Evolutionary conservation across 352 stramenopile genomes (phyloP), one percentile per base, ranked within the genome.

Genomic region (Aphanomyces cochlioides): DNA sequence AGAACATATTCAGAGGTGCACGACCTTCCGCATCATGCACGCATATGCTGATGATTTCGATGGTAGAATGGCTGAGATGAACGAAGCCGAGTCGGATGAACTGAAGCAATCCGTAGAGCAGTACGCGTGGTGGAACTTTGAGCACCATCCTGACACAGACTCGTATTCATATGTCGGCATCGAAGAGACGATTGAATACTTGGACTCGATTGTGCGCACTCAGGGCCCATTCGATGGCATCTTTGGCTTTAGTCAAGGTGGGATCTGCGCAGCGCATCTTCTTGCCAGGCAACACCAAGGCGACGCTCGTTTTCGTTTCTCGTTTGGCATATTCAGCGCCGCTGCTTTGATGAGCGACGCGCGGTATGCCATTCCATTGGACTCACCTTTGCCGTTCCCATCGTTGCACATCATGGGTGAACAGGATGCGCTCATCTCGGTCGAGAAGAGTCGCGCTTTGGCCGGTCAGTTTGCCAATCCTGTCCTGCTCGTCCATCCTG

Each of bases 201-300:
- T 95, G 5, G 79, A 74, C 7, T 72, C 74, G 21, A 83, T 93
- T 40, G 80, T 81, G 39, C 78, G 77, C 37, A 84, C 81, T 17
- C 83, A 93, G 43, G 86, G 86, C n/a, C 88, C 88, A 8, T 95
- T 95, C 60, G 81, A 94, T 47, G 88, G 88, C 19, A 79, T 95
- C 41, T 90, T 93, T 50, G 87, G 87, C 39, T 95, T 95, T 69
- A 93, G 85, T 69, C 86, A 94, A 63, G 87, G 87, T 41, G 87
- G 85, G 17, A 87, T 83, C 37, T 84, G 92, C 64, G 81, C 86
- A 0, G 85, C 80, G 0, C 41, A 89, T 39, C 78, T 93, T 21
- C 72, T 95, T 19, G 83, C 91, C 48, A 75, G 78, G 68, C 85
- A 94, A 76, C 84, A 78, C 13, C 72, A 72, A 39, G 75, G 83